Conservation (phyloP, 208 protist species). For the Acanthamoeba sp. region DNA sequence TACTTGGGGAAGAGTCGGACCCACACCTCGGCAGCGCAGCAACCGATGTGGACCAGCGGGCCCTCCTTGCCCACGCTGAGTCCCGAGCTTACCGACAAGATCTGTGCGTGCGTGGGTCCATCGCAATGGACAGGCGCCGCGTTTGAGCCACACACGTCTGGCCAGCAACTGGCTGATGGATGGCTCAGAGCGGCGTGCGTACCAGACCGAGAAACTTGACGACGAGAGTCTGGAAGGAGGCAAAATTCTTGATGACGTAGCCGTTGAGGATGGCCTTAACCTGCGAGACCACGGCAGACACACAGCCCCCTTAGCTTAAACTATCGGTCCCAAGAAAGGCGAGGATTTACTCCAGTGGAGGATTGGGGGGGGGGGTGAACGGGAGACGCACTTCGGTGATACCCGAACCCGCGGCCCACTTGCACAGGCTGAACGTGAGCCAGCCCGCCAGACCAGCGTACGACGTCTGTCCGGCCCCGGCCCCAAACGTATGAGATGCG, state of each 20-base stretch:
- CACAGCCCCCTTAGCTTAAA: not conserved
- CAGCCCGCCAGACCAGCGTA: conserved; percentile 41
- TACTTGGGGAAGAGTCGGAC: conserved; percentile 79
- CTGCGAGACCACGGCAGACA: not conserved
- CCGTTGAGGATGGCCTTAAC: conserved; percentile 85
- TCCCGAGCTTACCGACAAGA: conserved; percentile 72
- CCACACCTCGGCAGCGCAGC: conserved; percentile 73
- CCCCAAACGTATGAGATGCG: not conserved
- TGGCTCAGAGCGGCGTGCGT: not conserved
- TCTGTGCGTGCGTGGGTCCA: not conserved
- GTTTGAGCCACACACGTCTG: not conserved
- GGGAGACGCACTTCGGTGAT: conserved; percentile 75
- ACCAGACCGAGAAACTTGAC: conserved; percentile 80
- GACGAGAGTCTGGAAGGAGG: conserved; percentile 75
- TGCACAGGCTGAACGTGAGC: conserved; percentile 62
- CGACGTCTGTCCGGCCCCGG: not conserved
- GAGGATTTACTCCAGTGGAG: not conserved
- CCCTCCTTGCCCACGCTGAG: conserved; percentile 85
- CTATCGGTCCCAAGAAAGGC: too few species aligned
- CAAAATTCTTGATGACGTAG: conserved; percentile 78
- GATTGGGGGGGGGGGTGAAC: not conserved
- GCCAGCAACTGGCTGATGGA: not conserved
- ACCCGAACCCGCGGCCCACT: conserved; percentile 77
- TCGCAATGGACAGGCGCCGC: too few species aligned
- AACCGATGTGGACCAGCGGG: conserved; percentile 80